phyloP scores from a whole-genome alignment of 352 stramenopile genomes.

The Plasmopara halstedii region DNA sequence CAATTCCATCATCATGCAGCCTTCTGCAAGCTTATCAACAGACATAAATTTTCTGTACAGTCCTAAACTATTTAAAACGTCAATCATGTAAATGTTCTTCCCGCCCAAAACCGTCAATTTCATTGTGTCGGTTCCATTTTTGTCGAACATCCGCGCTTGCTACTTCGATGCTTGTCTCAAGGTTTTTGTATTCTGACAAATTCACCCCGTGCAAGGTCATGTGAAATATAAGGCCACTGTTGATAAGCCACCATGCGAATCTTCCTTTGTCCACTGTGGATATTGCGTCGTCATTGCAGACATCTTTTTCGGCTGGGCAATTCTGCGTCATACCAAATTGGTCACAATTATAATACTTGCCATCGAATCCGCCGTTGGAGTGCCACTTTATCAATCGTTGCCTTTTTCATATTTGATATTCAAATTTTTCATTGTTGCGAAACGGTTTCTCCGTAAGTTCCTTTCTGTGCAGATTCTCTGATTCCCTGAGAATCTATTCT shows the following conservation, averaged over 20 bases:
- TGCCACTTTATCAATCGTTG: neutral
- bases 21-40: too few species aligned
- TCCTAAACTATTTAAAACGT: too few species aligned
- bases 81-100: too few species aligned
- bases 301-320: neutral
- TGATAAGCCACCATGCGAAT: neutral
- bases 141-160: neutral
- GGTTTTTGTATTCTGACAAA: neutral
- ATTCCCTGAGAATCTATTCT: neutral
- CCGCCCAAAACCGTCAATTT: too few species aligned
- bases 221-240: neutral
- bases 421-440: neutral
- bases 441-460: neutral
- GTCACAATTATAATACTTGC: neutral
- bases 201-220: neutral
- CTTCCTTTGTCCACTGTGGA: neutral
- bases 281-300: neutral
- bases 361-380: neutral
- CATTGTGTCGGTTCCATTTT: neutral
- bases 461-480: neutral
- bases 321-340: neutral
- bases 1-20: too few species aligned
- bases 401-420: neutral
- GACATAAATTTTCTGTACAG: too few species aligned
- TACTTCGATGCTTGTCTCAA: neutral